Percentiles rank a stretch among this genome's conserved stretches.
These are phyloP conservation scores for Lagerstroemia speciosa DNA, from an alignment of 345 rosid species.

Conservation along the genomic window DNA sequence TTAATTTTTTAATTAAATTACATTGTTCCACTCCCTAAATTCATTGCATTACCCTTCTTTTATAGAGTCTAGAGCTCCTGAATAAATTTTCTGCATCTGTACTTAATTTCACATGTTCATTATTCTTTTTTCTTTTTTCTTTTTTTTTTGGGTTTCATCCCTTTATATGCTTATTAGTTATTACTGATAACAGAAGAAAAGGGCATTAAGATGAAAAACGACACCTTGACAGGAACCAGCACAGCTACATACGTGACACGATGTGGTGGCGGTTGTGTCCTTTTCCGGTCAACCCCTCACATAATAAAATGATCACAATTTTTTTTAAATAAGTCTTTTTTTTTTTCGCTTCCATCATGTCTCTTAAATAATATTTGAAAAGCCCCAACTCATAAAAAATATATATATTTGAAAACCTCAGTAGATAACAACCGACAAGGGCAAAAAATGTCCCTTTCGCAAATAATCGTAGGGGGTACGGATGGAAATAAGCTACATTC, in stretches of 20 bases:
- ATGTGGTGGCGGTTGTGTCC: not conserved
- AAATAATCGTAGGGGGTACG: not conserved
- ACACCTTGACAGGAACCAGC: not conserved
- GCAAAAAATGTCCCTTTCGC: not conserved
- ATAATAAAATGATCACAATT: not conserved
- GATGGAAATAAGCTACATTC: too few species aligned
- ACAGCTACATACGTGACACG: not conserved
- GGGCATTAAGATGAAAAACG: not conserved
- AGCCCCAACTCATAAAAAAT: too few species aligned
- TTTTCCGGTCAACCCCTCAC: conserved; percentile 1
- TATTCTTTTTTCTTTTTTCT: too few species aligned
- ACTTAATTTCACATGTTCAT: too few species aligned
- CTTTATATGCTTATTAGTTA: not conserved
- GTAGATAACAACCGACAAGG: not conserved
- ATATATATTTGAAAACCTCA: not conserved
- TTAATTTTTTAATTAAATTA: too few species aligned
- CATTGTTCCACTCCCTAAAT: too few species aligned
- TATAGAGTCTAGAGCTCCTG: too few species aligned
- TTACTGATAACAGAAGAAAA: not conserved
- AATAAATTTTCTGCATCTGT: too few species aligned
- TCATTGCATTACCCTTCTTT: too few species aligned
- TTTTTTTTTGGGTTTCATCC: too few species aligned
- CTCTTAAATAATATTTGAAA: not conserved
- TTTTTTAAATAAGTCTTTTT: not conserved
- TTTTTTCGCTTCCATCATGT: not conserved